These are phyloP conservation scores for Rhododendron mucronatum DNA, from an alignment of 148 eudicot species.

Conservation along the genomic window DNA sequence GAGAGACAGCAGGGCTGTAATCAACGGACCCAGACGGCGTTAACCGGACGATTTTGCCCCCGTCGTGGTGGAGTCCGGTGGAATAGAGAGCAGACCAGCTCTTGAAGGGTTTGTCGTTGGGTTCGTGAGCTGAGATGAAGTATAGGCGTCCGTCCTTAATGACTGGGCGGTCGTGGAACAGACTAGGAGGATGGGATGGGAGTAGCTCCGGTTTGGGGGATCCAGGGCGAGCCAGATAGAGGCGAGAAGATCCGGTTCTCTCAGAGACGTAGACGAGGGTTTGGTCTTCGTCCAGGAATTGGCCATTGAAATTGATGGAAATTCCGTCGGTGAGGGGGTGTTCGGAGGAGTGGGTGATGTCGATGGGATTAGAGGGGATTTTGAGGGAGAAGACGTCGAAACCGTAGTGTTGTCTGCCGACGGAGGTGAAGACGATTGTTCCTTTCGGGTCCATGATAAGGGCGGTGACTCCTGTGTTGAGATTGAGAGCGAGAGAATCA, in stretches of 20 bases:
- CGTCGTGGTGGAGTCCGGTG: not conserved
- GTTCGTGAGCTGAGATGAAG: conserved; percentile 58
- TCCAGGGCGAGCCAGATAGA: conserved; percentile 25
- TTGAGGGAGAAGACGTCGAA: conserved; percentile 16
- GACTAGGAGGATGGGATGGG: conserved; percentile 30
- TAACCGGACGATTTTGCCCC: conserved; percentile 19
- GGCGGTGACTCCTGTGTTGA: not conserved
- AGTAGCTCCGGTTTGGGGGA: conserved; percentile 14
- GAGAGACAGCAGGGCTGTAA: conserved; percentile 67
- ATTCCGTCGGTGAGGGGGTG: conserved; percentile 59
- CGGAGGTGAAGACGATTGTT: conserved; percentile 11
- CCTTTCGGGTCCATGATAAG: conserved; percentile 7
- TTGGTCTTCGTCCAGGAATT: conserved; percentile 35
- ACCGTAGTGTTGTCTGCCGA: conserved; percentile 10
- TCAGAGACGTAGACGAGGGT: conserved; percentile 54
- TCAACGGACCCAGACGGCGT: conserved; percentile 62
- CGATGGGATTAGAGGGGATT: conserved; percentile 14
- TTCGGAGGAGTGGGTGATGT: conserved; percentile 18
- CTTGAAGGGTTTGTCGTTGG: conserved; percentile 27
- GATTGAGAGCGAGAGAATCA: not conserved
- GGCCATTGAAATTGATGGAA: conserved; percentile 66
- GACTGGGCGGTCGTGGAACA: conserved; percentile 69
- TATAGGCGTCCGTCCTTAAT: conserved; percentile 28
- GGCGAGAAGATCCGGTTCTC: conserved; percentile 43
- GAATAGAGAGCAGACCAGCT: conserved; percentile 67